Base-by-base conservation (phyloP, 768 basidiomycete genomes). In the Coprinellus micaceus region DNA sequence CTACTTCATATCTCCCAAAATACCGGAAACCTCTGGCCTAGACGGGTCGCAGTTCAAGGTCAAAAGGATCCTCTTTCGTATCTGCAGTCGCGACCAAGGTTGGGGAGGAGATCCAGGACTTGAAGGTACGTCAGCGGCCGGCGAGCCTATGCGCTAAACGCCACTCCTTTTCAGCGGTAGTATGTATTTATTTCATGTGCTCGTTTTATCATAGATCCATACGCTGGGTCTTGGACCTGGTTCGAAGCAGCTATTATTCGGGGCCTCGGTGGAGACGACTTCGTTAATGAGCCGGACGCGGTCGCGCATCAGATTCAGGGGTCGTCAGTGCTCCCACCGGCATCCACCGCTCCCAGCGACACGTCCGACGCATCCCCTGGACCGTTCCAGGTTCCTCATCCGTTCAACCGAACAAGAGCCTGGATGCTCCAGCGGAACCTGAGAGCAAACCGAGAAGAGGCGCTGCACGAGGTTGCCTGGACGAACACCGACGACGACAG, bases 181-280 rank as follows among this genome's bases (percentile, higher is more conserved):
- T n/a, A n/a, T n/a, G n/a, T n/a, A n/a, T n/a, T n/a, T n/a, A n/a
- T n/a, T n/a, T n/a, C n/a, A n/a, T n/a, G n/a, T n/a, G n/a, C n/a
- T n/a, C n/a, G n/a, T n/a, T n/a, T n/a, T n/a, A n/a, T n/a, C n/a
- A 33, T 41, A 73, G 72, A 64, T 5, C 58, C 63, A 6, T 71
- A 70, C 53, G 59, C 66, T 24, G 66, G 65, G 1, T 70, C 71
- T 5, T 66, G 55, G 37, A 68, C 67, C 19, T 73, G 72, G 72
- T 72, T 72, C 22, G 71, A 72, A 53, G 70, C 65, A 1, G 59
- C 58, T 12, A 69, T 73, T 3, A 57, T 66, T 21, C 72, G 70
- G 4, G 53, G 52, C 22, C 43, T 44, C n/a, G 39, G 25, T 43
- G 10, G 41, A 30, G 41, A 57, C 26, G 51, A 41, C 10, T 43